These are phyloP conservation scores for Epichloe typhina DNA, from an alignment of 2,329 filamentous ascomycete genomes.

Conservation along the genomic window DNA sequence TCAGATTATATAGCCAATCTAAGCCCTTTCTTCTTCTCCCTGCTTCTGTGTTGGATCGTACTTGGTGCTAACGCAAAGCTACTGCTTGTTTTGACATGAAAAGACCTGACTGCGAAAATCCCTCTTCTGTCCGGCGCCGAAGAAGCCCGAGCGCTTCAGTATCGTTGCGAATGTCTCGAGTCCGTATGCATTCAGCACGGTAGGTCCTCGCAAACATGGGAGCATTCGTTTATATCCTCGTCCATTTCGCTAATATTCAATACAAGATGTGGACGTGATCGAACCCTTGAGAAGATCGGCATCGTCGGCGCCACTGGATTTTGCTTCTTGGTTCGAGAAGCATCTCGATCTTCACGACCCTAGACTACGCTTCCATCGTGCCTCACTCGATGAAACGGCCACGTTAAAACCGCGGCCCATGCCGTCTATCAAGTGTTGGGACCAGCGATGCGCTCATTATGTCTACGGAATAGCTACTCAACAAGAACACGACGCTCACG, in stretches of 20 bases:
- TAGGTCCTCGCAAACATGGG: slow-evolving; percentile 9
- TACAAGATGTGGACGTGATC: slow-evolving; percentile 20
- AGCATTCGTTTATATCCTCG: background rate
- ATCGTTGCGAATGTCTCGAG: slow-evolving; percentile 46
- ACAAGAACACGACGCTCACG: slow-evolving; percentile 38
- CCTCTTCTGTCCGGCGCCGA: slow-evolving; percentile 40
- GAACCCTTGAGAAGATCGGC: slow-evolving; percentile 17
- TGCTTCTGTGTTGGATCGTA: background rate
- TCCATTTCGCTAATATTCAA: background rate
- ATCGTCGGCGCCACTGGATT: slow-evolving; percentile 30
- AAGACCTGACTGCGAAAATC: slow-evolving; percentile 19
- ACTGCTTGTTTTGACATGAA: background rate
- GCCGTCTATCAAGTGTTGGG: slow-evolving; percentile 37
- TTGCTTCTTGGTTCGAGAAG: slow-evolving; percentile 37
- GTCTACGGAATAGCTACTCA: slow-evolving; percentile 42
- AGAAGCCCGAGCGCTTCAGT: slow-evolving; percentile 43
- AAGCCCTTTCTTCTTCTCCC: background rate
- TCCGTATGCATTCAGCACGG: slow-evolving; percentile 30
- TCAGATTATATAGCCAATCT: too few relatives aligned
- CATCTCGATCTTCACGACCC: slow-evolving; percentile 37
- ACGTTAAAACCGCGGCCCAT: slow-evolving; percentile 3
- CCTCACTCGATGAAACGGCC: slow-evolving; percentile 1
- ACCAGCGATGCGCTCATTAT: slow-evolving; percentile 42
- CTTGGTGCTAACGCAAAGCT: slow-evolving; percentile 2
- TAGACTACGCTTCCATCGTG: slow-evolving; percentile 21